phyloP scores from a whole-genome alignment of 2,329 filamentous ascomycete species.

The Clarireedia monteithiana region DNA sequence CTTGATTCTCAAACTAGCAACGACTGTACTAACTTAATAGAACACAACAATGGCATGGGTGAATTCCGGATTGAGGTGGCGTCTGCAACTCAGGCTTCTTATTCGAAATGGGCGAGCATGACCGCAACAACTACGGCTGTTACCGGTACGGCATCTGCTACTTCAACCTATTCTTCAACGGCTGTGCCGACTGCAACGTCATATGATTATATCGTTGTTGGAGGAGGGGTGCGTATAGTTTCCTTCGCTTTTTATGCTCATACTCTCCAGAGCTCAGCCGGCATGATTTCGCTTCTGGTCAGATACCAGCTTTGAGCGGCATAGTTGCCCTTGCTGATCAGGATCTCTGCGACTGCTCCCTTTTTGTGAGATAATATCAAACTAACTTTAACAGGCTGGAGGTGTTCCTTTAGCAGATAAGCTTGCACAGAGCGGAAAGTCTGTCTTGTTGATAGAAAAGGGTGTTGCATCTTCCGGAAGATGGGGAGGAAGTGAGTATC shows the following conservation, averaged over 20 bases:
- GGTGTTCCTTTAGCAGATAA: constrained; percentile 47
- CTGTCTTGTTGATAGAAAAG: constrained; percentile 55
- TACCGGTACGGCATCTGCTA: constrained; percentile 32
- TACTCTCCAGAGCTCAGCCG: not conserved
- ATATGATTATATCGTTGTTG: constrained; percentile 48
- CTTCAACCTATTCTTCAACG: constrained; percentile 39
- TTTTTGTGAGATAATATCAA: not conserved
- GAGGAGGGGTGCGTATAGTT: constrained; percentile 33
- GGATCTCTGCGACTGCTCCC: not conserved
- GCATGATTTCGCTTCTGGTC: too few relatives aligned
- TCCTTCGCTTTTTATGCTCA: not conserved
- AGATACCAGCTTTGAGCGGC: too few relatives aligned
- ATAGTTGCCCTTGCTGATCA: too few relatives aligned
- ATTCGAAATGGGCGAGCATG: constrained; percentile 27
- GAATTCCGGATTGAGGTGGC: constrained; percentile 40
- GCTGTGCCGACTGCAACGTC: constrained; percentile 37
- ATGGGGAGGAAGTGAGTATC: constrained; percentile 46
- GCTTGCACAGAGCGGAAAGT: constrained; percentile 56
- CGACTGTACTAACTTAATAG: not conserved
- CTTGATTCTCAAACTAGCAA: not conserved
- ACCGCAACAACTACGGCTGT: constrained; percentile 26
- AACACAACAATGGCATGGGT: constrained; percentile 49
- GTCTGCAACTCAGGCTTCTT: constrained; percentile 35
- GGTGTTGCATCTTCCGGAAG: constrained; percentile 55
- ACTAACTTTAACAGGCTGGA: constrained; percentile 30